phyloP scores from a whole-genome alignment of 768 basidiomycete genomes.

The Botryobasidium botryosum region DNA sequence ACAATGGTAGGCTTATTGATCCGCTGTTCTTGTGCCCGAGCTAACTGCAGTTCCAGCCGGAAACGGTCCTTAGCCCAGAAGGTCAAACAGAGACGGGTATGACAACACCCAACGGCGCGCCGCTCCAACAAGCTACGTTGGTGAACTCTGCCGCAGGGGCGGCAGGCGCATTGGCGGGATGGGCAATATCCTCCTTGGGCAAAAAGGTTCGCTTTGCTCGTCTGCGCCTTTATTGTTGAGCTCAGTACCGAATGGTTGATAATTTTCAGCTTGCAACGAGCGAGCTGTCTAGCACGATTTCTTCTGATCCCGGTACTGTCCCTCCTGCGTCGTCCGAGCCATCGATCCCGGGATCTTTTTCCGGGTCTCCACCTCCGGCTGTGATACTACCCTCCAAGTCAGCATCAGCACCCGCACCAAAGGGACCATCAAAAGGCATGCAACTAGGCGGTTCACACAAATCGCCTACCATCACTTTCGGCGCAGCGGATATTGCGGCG shows the following conservation, averaged over 20 bases:
- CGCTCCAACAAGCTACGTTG: conserved; percentile 29
- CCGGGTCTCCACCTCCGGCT: conserved; percentile 1
- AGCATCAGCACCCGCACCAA: conserved; percentile 12
- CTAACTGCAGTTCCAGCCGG: conserved; percentile 45
- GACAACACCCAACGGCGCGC: conserved; percentile 18
- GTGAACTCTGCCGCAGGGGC: conserved; percentile 83
- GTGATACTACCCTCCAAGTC: background rate
- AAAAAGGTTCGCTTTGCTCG: conserved; percentile 40
- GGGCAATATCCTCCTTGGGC: conserved; percentile 84
- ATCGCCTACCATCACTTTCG: conserved; percentile 20
- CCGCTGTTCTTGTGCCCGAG: too few relatives aligned
- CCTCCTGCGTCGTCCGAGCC: conserved; percentile 10
- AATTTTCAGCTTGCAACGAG: background rate
- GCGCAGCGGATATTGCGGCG: conserved; percentile 28
- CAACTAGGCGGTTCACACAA: conserved; percentile 53
- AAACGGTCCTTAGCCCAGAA: conserved; percentile 26
- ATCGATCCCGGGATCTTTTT: conserved; percentile 12
- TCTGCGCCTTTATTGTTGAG: too few relatives aligned
- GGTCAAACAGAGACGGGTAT: conserved; percentile 16
- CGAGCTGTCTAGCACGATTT: background rate
- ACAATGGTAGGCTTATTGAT: conserved; percentile 54
- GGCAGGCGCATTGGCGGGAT: conserved; percentile 81
- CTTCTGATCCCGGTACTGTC: background rate
- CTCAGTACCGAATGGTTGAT: background rate
- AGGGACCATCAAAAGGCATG: conserved; percentile 44